These are phyloP conservation scores for Ramalina intermedia DNA, from an alignment of 495 filamentous ascomycete genomes.

Conservation along the genomic window DNA sequence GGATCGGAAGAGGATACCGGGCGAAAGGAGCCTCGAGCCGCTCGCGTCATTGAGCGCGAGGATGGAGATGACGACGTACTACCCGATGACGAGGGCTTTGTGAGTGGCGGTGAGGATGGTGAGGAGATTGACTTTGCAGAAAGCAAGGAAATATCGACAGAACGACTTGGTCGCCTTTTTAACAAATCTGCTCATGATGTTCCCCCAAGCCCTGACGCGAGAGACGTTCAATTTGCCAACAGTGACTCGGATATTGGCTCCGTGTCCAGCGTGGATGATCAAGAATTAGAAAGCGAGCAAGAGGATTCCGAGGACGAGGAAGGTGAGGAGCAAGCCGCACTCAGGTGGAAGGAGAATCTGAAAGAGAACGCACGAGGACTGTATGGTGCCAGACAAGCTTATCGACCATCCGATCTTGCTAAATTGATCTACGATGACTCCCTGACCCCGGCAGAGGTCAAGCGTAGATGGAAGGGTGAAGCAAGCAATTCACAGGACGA, in stretches of 20 bases:
- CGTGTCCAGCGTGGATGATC: constrained; percentile 54
- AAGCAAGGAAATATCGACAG: constrained; percentile 32
- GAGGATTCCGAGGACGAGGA: constrained; percentile 34
- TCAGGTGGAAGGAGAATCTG: constrained; percentile 80
- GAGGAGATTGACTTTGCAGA: constrained; percentile 31
- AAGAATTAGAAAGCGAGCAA: constrained; percentile 44
- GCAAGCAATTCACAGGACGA: constrained; percentile 23
- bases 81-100: constrained; percentile 48
- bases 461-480: constrained; percentile 66
- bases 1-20: constrained; percentile 49
- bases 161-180: constrained; percentile 43
- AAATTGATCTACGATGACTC: constrained; percentile 79
- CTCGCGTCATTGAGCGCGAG: constrained; percentile 47
- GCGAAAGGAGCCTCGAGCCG: constrained; percentile 53
- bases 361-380: constrained; percentile 56
- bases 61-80: constrained; percentile 33
- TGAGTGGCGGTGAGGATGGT: constrained; percentile 45
- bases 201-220: constrained; percentile 32
- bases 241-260: constrained; percentile 93
- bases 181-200: constrained; percentile 25
- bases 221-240: constrained; percentile 76
- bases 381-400: constrained; percentile 52
- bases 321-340: constrained; percentile 47
- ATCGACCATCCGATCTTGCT: constrained; percentile 64
- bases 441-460: constrained; percentile 57